A percentile compares a stretch with the other conserved stretches of the same genome.
These are phyloP conservation scores for Debaryomyces udenii DNA, from an alignment of 1,139 yeast species.

Conservation along the genomic window DNA sequence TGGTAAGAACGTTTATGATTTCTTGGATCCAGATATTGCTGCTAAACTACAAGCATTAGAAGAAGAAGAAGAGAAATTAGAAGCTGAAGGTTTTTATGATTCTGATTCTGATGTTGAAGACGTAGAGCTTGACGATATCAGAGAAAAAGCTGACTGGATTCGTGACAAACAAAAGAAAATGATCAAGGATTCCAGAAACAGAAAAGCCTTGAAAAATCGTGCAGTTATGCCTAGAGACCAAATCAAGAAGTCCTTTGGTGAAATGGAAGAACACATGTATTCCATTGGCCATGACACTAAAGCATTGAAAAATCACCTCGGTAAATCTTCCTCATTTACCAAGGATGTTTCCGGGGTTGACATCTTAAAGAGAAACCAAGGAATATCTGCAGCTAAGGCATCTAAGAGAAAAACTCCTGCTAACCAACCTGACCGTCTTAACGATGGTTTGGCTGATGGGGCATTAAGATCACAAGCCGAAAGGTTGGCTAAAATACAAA, in stretches of 20 bases:
- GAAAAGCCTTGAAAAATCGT: slow-evolving; percentile 84
- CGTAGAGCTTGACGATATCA: slow-evolving; percentile 68
- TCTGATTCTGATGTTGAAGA: slow-evolving; percentile 77
- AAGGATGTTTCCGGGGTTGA: slow-evolving; percentile 70
- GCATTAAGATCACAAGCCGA: slow-evolving; percentile 85
- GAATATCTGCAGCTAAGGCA: slow-evolving; percentile 44
- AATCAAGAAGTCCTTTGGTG: slow-evolving; percentile 70
- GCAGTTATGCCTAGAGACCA: slow-evolving; percentile 94
- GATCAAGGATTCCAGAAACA: slow-evolving; percentile 85
- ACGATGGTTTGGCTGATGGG: slow-evolving; percentile 85
- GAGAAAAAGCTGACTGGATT: slow-evolving; percentile 91
- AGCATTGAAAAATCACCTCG: slow-evolving; percentile 55
- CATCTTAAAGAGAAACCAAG: slow-evolving; percentile 61
- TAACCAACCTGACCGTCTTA: slow-evolving; percentile 77
- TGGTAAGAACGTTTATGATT: slow-evolving; percentile 96
- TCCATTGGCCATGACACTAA: slow-evolving; percentile 86
- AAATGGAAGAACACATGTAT: slow-evolving; percentile 88
- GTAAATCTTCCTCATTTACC: slow-evolving; percentile 39
- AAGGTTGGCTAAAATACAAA: slow-evolving; percentile 82
- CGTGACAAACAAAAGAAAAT: slow-evolving; percentile 92
- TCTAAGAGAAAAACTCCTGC: slow-evolving; percentile 48
- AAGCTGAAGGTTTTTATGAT: slow-evolving; percentile 93
- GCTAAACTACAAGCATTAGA: slow-evolving; percentile 92
- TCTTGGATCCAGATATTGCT: slow-evolving; percentile 93
- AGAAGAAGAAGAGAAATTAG: slow-evolving; percentile 94